These are phyloP conservation scores for Nothopassalora personata DNA, from an alignment of 2,329 filamentous ascomycete species.

Conservation along the genomic window DNA sequence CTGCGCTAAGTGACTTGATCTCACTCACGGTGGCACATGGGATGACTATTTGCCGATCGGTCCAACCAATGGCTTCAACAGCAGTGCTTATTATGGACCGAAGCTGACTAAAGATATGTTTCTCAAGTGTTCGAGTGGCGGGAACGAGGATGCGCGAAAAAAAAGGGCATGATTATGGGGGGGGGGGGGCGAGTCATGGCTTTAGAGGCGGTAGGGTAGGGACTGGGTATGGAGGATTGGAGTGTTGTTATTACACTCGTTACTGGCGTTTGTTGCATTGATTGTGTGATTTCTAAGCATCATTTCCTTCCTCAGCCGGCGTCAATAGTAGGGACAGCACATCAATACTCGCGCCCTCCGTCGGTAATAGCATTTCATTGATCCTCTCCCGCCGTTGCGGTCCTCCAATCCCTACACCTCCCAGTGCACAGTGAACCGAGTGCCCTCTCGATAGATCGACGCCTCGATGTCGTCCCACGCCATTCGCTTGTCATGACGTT, in stretches of 20 bases:
- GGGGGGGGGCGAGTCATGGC: not conserved
- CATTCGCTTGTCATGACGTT: not conserved
- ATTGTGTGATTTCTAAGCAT: no score
- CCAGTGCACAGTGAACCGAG: not conserved
- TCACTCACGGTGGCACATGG: constrained; percentile 3
- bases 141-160: not conserved
- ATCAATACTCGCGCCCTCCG: no score
- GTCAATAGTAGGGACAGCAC: no score
- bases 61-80: not conserved
- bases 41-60: constrained; percentile 2
- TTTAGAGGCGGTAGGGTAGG: not conserved
- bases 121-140: not conserved
- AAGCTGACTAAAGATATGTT: not conserved
- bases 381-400: no score
- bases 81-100: not conserved
- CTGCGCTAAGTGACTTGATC: constrained; percentile 1
- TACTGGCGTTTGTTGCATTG: no score
- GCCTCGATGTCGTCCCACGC: not conserved
- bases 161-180: no score
- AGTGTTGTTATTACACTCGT: no score
- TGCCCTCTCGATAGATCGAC: not conserved
- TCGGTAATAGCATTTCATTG: no score
- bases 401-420: not conserved
- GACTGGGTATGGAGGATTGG: no score
- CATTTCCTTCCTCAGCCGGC: no score